Percentiles rank a stretch among this genome's conserved stretches.
Evolutionary conservation across 192 early-diverging fungal species (phyloP).

Genomic region (Gonapodya prolifera): DNA sequence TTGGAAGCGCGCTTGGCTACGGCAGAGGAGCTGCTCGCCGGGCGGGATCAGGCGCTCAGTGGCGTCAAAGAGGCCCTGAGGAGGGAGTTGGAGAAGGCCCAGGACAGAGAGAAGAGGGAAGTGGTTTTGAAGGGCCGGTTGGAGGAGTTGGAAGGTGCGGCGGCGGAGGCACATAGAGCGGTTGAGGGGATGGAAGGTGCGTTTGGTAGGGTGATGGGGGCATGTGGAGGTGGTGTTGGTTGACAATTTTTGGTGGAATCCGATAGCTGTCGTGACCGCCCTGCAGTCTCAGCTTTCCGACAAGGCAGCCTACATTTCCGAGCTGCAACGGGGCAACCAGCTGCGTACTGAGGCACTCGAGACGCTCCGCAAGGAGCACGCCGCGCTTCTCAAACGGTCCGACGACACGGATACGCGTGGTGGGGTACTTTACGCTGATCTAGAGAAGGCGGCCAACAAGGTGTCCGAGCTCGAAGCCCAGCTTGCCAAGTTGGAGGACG

Average conservation of each 20-base stretch:
- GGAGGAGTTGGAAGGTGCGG: not conserved
- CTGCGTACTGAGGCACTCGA: not conserved
- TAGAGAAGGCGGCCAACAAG: not conserved
- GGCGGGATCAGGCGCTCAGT: not conserved
- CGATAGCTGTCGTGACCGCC: not conserved
- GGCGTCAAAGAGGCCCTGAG: not conserved
- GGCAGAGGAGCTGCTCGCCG: not conserved
- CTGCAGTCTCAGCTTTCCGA: not conserved
- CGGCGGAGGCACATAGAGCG: not conserved
- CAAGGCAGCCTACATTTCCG: not conserved
- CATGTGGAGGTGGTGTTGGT: too few relatives aligned
- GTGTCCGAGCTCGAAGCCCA: not conserved
- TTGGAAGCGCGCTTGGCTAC: not conserved
- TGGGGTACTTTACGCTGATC: not conserved
- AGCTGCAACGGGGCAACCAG: not conserved
- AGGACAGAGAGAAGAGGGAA: not conserved
- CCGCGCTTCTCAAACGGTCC: not conserved
- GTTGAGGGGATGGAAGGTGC: not conserved
- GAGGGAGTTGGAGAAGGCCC: not conserved
- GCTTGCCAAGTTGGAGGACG: not conserved
- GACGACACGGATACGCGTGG: not conserved
- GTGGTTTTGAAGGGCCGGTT: not conserved
- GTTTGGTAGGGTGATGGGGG: too few relatives aligned
- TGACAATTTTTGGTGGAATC: too few relatives aligned
- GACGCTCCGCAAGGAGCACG: not conserved